Percentiles rank a stretch among this genome's conserved stretches.
phyloP scores from a whole-genome alignment of 179 eudicot species.

The Carnegiea gigantea region DNA sequence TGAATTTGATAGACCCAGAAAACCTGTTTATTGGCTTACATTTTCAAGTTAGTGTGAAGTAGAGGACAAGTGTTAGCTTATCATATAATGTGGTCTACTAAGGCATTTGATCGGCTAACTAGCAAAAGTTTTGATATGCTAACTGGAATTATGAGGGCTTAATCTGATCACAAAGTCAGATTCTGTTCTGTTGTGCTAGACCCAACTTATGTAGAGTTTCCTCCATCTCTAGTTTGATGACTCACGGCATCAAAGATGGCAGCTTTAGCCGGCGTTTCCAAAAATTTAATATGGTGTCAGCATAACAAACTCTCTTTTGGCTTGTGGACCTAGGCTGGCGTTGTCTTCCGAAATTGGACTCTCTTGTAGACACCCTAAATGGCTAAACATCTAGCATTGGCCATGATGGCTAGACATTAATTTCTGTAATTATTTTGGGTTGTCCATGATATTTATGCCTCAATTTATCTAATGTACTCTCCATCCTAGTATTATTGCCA shows the following conservation, averaged over 20 bases:
- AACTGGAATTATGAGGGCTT: background rate
- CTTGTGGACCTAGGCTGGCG: background rate
- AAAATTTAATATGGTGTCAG: background rate
- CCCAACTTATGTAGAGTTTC: no score
- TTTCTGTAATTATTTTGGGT: background rate
- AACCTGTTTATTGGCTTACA: background rate
- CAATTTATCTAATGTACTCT: background rate
- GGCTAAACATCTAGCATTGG: background rate
- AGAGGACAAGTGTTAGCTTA: background rate
- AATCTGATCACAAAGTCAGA: background rate
- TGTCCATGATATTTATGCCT: background rate
- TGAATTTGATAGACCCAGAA: background rate
- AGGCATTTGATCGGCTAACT: background rate
- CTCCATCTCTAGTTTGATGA: background rate
- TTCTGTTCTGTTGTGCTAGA: background rate
- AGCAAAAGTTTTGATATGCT: background rate
- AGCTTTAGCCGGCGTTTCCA: no score
- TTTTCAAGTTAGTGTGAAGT: background rate
- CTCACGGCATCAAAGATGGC: background rate
- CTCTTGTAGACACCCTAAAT: background rate
- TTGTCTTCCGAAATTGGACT: background rate
- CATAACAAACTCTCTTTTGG: background rate
- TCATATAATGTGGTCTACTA: background rate
- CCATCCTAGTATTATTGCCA: no score
- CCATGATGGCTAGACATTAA: background rate